Conservation (phyloP, 805 yeast species). For the Metschnikowia proteae region DNA sequence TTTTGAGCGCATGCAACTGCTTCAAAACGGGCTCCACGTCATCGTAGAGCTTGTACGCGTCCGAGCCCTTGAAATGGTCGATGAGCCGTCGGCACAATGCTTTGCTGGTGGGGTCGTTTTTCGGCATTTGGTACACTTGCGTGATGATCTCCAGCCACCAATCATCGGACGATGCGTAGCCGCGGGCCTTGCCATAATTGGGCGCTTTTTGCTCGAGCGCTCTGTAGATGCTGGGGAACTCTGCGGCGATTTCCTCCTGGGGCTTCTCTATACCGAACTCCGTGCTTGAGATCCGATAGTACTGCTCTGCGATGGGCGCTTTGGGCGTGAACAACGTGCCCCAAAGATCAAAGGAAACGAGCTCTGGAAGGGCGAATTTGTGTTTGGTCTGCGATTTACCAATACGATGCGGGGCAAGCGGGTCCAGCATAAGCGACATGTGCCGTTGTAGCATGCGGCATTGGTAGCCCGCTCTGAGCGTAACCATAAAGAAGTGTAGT, state of each 20-base stretch:
- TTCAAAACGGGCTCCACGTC: constrained; percentile 51
- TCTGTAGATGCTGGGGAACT: constrained; percentile 32
- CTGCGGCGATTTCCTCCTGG: constrained; percentile 21
- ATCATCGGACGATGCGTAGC: constrained; percentile 23
- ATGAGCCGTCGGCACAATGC: constrained; percentile 45
- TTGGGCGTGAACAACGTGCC: constrained; percentile 61
- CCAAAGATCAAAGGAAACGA: constrained; percentile 66
- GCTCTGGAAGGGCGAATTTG: constrained; percentile 37
- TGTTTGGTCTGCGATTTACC: constrained; percentile 13
- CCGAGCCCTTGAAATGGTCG: constrained; percentile 44
- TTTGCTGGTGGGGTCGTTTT: constrained; percentile 21
- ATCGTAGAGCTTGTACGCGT: constrained; percentile 50
- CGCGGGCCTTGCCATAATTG: constrained; percentile 53
- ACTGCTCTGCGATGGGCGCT: constrained; percentile 51
- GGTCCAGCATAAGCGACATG: constrained; percentile 11
- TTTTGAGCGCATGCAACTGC: constrained; percentile 25
- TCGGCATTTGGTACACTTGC: constrained; percentile 37
- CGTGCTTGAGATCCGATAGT: constrained; percentile 42
- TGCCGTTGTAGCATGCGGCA: neutral
- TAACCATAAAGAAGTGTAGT: constrained; percentile 2
- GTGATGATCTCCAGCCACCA: constrained; percentile 62
- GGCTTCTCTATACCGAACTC: constrained; percentile 41
- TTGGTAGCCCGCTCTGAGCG: neutral
- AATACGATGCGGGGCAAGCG: constrained; percentile 14
- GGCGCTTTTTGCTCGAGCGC: constrained; percentile 43